phyloP scores from a whole-genome alignment of 495 filamentous ascomycete species.

The Thermochaetoides thermophila region DNA sequence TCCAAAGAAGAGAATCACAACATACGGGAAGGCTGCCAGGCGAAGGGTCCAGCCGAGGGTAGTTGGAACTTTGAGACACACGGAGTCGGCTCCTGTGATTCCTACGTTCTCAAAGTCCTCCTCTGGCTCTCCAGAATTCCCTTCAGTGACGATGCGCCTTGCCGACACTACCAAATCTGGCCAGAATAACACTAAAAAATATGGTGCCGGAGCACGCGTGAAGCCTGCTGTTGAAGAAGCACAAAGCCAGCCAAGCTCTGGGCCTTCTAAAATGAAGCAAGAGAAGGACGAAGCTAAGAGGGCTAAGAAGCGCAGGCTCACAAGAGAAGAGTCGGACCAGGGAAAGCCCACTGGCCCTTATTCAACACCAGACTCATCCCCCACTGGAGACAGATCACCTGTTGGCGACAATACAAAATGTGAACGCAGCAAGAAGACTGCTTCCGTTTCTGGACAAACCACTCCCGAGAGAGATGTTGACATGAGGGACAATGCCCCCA shows the following conservation, averaged over 20 bases:
- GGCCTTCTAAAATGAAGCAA: conserved; percentile 6
- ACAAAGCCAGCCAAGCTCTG: conserved; percentile 17
- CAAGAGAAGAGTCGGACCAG: conserved; percentile 13
- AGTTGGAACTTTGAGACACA: conserved; percentile 3
- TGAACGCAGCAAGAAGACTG: too few relatives aligned
- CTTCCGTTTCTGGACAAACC: too few relatives aligned
- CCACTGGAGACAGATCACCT: conserved; percentile 6
- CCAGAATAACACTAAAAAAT: conserved; percentile 1
- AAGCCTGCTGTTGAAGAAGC: conserved; percentile 6
- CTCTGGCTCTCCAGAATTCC: conserved; percentile 10
- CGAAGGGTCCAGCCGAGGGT: conserved; percentile 15
- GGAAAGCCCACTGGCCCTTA: conserved; percentile 10
- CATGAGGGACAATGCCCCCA: conserved; percentile 8
- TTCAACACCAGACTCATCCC: conserved; percentile 18
- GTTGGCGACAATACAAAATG: too few relatives aligned
- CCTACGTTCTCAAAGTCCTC: conserved; percentile 7
- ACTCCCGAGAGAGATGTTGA: conserved; percentile 15
- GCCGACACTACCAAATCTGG: conserved; percentile 3
- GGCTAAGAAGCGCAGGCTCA: conserved; percentile 16
- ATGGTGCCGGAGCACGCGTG: conserved; percentile 1
- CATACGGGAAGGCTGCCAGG: conserved; percentile 26
- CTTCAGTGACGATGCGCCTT: conserved; percentile 3
- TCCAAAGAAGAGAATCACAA: conserved; percentile 22
- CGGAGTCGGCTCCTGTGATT: conserved; percentile 7
- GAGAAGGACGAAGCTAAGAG: conserved; percentile 8